phyloP scores from a whole-genome alignment of 192 early-diverging fungal genomes.

The Dimargaris verticillata region DNA sequence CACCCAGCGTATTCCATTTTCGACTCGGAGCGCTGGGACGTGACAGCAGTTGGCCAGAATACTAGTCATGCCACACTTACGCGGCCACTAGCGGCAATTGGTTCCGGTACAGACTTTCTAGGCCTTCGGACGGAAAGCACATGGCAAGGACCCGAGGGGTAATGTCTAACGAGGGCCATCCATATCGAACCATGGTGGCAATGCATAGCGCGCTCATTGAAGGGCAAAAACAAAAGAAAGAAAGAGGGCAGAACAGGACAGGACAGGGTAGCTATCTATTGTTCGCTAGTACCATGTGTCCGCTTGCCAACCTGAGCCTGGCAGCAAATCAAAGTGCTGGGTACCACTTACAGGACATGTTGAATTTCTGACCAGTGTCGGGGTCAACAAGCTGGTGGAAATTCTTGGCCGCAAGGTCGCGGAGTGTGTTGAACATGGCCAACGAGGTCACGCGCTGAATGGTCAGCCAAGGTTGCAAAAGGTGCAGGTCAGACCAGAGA shows the following conservation, averaged over 20 bases:
- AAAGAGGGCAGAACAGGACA: not conserved
- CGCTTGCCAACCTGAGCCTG: not conserved
- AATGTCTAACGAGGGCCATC: conserved; percentile 17
- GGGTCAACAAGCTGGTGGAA: conserved; percentile 1
- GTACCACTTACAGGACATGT: conserved; percentile 6
- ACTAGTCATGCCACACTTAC: conserved; percentile 14
- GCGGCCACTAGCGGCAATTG: conserved; percentile 31
- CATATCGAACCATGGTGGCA: too few relatives aligned
- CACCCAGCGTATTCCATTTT: too few relatives aligned
- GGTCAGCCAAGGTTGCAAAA: too few relatives aligned
- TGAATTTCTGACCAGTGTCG: not conserved
- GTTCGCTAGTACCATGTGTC: not conserved
- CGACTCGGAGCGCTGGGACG: too few relatives aligned
- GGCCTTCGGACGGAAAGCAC: conserved; percentile 31
- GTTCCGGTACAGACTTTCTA: conserved; percentile 40
- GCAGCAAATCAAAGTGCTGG: not conserved
- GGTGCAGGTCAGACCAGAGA: too few relatives aligned
- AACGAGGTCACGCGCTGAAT: not conserved
- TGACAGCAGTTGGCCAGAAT: too few relatives aligned
- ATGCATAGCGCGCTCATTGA: not conserved
- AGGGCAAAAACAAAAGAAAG: not conserved
- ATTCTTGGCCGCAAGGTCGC: conserved; percentile 4
- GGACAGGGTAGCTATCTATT: not conserved
- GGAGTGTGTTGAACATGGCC: not conserved
- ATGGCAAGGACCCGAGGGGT: conserved; percentile 36